Conservation (phyloP, 1,284 basidiomycete genomes). For the Apiotrichum laibachii region DNA sequence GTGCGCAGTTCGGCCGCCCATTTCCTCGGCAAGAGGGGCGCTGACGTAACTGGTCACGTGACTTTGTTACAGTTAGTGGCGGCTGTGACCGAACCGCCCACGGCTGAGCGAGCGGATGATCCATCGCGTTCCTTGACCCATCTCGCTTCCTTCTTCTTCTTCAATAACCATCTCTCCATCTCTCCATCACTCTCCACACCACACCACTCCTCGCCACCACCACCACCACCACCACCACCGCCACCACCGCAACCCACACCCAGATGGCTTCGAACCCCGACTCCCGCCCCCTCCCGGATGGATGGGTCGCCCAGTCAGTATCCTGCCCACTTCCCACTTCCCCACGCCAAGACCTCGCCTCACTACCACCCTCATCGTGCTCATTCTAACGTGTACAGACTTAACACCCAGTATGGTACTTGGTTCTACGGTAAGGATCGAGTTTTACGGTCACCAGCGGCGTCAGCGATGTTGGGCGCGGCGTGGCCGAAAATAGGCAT, state of each 20-base stretch:
- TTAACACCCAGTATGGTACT: slow-evolving; percentile 49
- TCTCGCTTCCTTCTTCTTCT: too few species aligned
- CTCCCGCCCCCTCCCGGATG: slow-evolving; percentile 42
- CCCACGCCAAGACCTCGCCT: neutral
- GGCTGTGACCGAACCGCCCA: neutral
- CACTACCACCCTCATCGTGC: neutral
- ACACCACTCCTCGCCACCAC: neutral
- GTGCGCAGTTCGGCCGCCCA: too few species aligned
- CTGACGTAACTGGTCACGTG: slow-evolving; percentile 2
- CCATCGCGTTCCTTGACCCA: neutral
- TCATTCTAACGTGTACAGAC: slow-evolving; percentile 22
- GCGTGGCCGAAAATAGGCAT: too few species aligned
- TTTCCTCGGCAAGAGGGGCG: neutral
- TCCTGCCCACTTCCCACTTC: neutral
- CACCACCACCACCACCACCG: neutral
- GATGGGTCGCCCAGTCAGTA: slow-evolving; percentile 48
- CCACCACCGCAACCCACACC: neutral
- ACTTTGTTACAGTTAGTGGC: neutral
- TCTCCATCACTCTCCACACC: neutral
- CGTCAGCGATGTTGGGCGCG: too few species aligned
- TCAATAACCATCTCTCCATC: neutral
- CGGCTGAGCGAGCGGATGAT: neutral
- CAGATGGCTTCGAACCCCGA: slow-evolving; percentile 36
- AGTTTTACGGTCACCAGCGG: too few species aligned
- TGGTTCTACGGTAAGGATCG: slow-evolving; percentile 47